Base-by-base conservation (phyloP, 2,329 filamentous ascomycete species). In the Rhexocercosporidium sp. region DNA sequence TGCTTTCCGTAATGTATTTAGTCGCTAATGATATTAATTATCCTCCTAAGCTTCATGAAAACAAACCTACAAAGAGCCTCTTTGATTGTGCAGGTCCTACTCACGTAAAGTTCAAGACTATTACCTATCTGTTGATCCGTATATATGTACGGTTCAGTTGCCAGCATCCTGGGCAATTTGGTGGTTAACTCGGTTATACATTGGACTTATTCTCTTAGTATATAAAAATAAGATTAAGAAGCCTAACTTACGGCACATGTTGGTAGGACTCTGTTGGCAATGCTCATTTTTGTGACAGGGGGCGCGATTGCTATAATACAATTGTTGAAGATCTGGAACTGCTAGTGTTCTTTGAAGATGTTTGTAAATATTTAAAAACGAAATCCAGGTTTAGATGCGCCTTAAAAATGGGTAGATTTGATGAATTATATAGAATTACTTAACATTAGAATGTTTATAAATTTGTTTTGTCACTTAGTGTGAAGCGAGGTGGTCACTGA, bases 1-100 rank as follows among this genome's bases (percentile, higher is more conserved):
- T 54, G 29, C 27, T 54, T 37, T 54, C 18, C 18, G 29, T 54
- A 31, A 54, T 54, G 16, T 12, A 54, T 54, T 54, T 54, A 54
- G 51, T 54, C 8, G 51, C 29, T 54, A 54, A 37, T 54, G 8
- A 54, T 54, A 54, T 54, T 3, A 54, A 16, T 54, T 20, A 20
- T 54, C 4, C 29, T 25, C 18, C 14, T 20, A 54, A 54, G 18
- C 29, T 54, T 37, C n/a, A 54, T 54, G 18, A 3, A 54, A 34
- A 53, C 18, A 54, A 22, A 54, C 49, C 16, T 53, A 53, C 4
- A n/a, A 53, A 53, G 12, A 53, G 49, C 49, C 25, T 53, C 27
- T 53, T 34, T 53, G 5, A 53, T 53, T 53, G 9, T 53, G 25
- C 4, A 53, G 12, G 11, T 53, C 25, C 4, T n/a, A n/a, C 3